Conservation (phyloP, 495 filamentous ascomycete species). For the Staphylotrichum tortipilum region DNA sequence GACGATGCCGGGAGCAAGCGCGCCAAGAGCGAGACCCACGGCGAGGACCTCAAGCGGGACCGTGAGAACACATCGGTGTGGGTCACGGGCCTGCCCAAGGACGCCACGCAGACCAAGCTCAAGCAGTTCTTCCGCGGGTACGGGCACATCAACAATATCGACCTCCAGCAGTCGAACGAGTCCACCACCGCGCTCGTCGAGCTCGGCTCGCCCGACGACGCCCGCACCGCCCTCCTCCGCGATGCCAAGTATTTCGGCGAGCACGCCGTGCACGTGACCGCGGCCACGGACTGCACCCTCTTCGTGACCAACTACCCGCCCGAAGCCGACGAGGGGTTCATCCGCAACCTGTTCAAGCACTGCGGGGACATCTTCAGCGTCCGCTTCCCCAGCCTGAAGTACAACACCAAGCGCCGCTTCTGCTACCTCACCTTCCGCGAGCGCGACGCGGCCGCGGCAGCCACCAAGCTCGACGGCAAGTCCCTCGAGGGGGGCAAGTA, state of each 20-base stretch:
- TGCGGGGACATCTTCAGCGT: slow-evolving; percentile 78
- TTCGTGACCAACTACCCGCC: slow-evolving; percentile 90
- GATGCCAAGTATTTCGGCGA: slow-evolving; percentile 68
- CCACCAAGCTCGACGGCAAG: slow-evolving; percentile 62
- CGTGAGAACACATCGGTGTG: slow-evolving; percentile 82
- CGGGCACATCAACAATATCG: slow-evolving; percentile 70
- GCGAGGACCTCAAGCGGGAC: slow-evolving; percentile 56
- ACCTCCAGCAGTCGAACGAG: slow-evolving; percentile 50
- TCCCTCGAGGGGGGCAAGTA: slow-evolving; percentile 51
- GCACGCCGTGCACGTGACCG: slow-evolving; percentile 58
- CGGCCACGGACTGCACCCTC: slow-evolving; percentile 67
- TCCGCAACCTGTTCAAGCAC: slow-evolving; percentile 64
- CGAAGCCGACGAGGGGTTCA: slow-evolving; percentile 69
- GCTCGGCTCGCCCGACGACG: slow-evolving; percentile 72
- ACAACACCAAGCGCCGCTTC: slow-evolving; percentile 78
- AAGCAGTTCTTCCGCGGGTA: slow-evolving; percentile 87
- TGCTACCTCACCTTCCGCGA: slow-evolving; percentile 85
- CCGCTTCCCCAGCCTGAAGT: slow-evolving; percentile 85
- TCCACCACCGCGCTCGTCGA: slow-evolving; percentile 70
- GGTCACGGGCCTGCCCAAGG: slow-evolving; percentile 62
- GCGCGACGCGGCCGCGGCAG: slow-evolving; percentile 51
- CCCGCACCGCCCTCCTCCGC: slow-evolving; percentile 66
- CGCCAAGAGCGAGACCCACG: slow-evolving; percentile 41
- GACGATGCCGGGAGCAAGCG: slow-evolving; percentile 47
- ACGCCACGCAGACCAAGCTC: slow-evolving; percentile 60